Evolutionary conservation across 2,329 filamentous ascomycete genomes (phyloP).

Genomic region (Geosmithia morbida): DNA sequence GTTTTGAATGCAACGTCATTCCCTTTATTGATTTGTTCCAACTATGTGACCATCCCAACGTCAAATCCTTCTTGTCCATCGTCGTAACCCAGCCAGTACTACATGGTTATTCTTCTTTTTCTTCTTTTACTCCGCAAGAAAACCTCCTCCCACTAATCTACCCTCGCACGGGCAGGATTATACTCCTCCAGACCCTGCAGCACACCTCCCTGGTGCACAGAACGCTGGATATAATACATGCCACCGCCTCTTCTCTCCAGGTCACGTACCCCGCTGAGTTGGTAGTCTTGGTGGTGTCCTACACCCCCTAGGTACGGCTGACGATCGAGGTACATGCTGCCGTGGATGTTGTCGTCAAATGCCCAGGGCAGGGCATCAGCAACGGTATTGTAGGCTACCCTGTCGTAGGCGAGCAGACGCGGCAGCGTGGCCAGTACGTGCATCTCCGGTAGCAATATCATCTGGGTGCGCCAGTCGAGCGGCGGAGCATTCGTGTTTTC

Average conservation of each 20-base stretch:
- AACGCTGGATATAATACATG: slow-evolving; percentile 30
- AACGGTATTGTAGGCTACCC: slow-evolving; percentile 18
- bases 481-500: slow-evolving; percentile 9
- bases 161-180: neutral
- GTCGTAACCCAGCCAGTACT: no score
- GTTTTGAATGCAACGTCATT: no score
- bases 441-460: slow-evolving; percentile 27
- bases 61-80: no score
- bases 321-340: neutral
- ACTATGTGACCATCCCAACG: no score
- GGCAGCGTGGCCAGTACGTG: slow-evolving; percentile 13
- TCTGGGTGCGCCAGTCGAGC: slow-evolving; percentile 29
- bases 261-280: slow-evolving; percentile 30
- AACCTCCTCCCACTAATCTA: neutral
- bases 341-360: slow-evolving; percentile 8
- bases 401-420: slow-evolving; percentile 13
- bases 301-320: neutral
- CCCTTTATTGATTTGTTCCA: no score
- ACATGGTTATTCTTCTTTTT: no score
- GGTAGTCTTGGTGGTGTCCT: slow-evolving; percentile 17
- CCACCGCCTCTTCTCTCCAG: slow-evolving; percentile 17
- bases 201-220: slow-evolving; percentile 16
- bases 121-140: no score
- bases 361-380: slow-evolving; percentile 21
- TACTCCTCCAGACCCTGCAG: slow-evolving; percentile 1